Percentiles rank a stretch among this genome's conserved stretches.
Conservation (phyloP, 164 flowering plant species). For the Dillenia turbinata region DNA sequence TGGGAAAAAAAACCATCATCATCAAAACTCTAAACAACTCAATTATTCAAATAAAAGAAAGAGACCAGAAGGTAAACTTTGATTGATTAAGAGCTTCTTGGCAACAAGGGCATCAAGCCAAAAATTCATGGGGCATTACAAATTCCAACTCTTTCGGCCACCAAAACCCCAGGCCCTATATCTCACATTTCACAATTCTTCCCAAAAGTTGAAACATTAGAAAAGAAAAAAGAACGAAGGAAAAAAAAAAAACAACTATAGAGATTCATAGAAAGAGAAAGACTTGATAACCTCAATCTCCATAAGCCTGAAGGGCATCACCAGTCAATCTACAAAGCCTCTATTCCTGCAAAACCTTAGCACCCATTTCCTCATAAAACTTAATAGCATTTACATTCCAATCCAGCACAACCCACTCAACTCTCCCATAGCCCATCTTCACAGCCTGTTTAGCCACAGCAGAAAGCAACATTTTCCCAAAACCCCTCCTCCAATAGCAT, state of each 20-base stretch:
- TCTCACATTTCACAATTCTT: too few species aligned
- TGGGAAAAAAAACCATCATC: too few species aligned
- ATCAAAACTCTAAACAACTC: too few species aligned
- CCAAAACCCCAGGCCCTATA: too few species aligned
- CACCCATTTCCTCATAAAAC: conserved; percentile 94
- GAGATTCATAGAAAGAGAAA: background rate
- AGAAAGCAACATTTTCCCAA: conserved; percentile 62
- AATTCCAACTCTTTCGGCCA: too few species aligned
- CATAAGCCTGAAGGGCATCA: conserved; percentile 42
- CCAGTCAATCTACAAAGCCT: conserved; percentile 80
- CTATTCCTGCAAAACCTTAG: conserved; percentile 70
- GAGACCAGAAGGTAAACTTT: too few species aligned
- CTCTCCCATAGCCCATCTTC: conserved; percentile 76
- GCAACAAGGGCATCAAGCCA: too few species aligned
- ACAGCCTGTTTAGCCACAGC: conserved; percentile 81
- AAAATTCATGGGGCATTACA: too few species aligned
- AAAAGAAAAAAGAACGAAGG: too few species aligned
- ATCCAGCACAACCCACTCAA: conserved; percentile 88
- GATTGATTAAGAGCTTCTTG: too few species aligned
- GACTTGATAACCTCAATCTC: conserved; percentile 1
- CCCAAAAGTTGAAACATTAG: too few species aligned
- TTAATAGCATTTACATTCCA: conserved; percentile 86
- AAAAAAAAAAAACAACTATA: background rate
- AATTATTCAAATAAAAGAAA: too few species aligned
- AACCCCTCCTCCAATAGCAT: conserved; percentile 68